Evolutionary conservation across 805 yeast genomes (phyloP).

Genomic region (Wickerhamomyces hampshirensis): DNA sequence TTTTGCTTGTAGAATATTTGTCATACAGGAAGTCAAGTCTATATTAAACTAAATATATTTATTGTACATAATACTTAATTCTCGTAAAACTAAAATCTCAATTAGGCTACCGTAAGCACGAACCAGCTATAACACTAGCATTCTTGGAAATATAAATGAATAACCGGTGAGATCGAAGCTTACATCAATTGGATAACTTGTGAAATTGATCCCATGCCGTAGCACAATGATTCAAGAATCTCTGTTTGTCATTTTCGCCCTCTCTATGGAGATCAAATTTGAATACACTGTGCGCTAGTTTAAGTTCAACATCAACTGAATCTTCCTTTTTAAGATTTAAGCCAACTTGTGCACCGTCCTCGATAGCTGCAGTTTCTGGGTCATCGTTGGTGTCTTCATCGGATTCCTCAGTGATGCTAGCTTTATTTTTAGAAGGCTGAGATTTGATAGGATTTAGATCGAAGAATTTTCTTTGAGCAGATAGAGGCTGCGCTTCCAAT

Average conservation of each 20-base stretch:
- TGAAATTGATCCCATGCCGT: conserved; percentile 31
- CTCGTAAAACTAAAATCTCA: too few relatives aligned
- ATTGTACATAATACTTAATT: too few relatives aligned
- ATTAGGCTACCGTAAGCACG: too few relatives aligned
- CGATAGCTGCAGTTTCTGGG: conserved; percentile 32
- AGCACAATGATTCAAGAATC: conserved; percentile 30
- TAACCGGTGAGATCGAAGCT: too few relatives aligned
- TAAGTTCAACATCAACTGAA: conserved; percentile 14
- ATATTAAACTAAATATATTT: too few relatives aligned
- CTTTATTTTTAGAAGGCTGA: conserved; percentile 5
- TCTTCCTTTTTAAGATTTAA: conserved; percentile 5
- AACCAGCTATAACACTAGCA: too few relatives aligned
- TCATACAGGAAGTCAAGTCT: too few relatives aligned
- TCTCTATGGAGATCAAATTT: conserved; percentile 20
- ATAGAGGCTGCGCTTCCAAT: conserved; percentile 44
- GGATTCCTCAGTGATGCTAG: conserved; percentile 14
- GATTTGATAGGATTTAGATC: conserved; percentile 21
- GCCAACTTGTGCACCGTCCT: conserved; percentile 28
- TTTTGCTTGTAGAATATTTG: too few relatives aligned
- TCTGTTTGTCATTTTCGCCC: conserved; percentile 18
- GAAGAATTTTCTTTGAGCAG: conserved; percentile 42
- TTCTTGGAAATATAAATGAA: too few relatives aligned
- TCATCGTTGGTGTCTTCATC: conserved; percentile 19
- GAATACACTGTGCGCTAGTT: conserved; percentile 19
- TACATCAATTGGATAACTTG: too few relatives aligned